Base-by-base conservation (phyloP, 2,329 filamentous ascomycete genomes). In the Metarhizium rileyi region DNA sequence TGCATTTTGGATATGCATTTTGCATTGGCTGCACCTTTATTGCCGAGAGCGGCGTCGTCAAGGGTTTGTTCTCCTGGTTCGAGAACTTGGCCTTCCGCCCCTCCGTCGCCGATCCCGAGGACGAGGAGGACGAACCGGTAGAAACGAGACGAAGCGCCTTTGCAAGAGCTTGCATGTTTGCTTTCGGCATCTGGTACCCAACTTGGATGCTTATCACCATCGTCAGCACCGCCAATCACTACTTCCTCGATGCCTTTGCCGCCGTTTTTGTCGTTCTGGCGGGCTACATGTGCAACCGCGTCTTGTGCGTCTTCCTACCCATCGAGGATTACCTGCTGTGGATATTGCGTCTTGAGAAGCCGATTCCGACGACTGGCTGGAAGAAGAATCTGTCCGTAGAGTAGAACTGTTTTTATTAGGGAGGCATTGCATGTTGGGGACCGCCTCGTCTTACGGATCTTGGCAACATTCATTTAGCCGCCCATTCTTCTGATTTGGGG, bases 261-360 rank as follows among this genome's bases (percentile, higher is more conserved):
- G 82, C 82, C 0, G 72, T 76, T 2, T 57, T 77, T n/a, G 80
- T 85, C 1, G 83, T 81, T 46, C 67, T 71, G 1, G 53, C 83
- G 8, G 78, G 78, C 0, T 86, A 80, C 75, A 53, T 64, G 50
- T 68, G 66, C 56, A 75, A 75, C 55, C 63, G 68, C 40, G 62
- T 71, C 27, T 58, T 86, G 49, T 62, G 84, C 53, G 83, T 83
- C 55, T 64, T 86, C 53, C 59, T 84, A 20, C 74, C 75, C 0
- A 49, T 85, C 4, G 82, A 86, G 61, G 82, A 86, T 59, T 83
- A 76, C 62, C 77, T 85, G 56, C 65, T 85, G 33, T 82, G 75
- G 74, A 63, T 72, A 6, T 66, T 81, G 56, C 69, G 78, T 47
- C 75, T 86, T 26, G 77, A 84, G 59, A 86, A 85, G 65, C 81